Conservation (phyloP, 2,329 filamentous ascomycete species). For the Colletotrichum limetticola region DNA sequence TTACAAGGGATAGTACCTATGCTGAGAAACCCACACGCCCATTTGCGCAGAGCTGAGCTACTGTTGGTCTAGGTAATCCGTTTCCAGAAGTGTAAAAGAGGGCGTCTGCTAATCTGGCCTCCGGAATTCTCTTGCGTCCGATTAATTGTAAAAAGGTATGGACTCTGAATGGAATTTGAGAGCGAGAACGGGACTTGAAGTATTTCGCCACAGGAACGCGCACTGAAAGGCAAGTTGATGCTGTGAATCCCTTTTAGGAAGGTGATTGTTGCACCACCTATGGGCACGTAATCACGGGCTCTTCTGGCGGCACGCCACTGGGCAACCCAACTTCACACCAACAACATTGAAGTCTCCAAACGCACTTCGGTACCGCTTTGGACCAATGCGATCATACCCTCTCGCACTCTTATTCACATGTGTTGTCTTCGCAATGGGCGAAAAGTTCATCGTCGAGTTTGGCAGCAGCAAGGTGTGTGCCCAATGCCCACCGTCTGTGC, state of each 20-base stretch:
- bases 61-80: too few species aligned
- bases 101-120: too few species aligned
- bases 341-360: not conserved
- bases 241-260: not conserved
- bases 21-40: too few species aligned
- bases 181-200: not conserved
- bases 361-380: not conserved
- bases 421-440: slow-evolving; percentile 12
- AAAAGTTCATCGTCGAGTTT: slow-evolving; percentile 33
- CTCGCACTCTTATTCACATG: not conserved
- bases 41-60: too few species aligned
- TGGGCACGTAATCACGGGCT: not conserved
- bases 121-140: too few species aligned
- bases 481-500: not conserved
- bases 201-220: not conserved
- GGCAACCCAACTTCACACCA: not conserved
- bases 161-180: too few species aligned
- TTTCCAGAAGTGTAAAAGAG: too few species aligned
- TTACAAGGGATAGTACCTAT: too few species aligned
- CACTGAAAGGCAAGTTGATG: not conserved
- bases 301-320: not conserved
- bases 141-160: too few species aligned
- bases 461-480: slow-evolving; percentile 21
- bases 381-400: not conserved
- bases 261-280: slow-evolving; percentile 3